Conservation (phyloP, 768 basidiomycete genomes). For the Pleurotus eryngii region DNA sequence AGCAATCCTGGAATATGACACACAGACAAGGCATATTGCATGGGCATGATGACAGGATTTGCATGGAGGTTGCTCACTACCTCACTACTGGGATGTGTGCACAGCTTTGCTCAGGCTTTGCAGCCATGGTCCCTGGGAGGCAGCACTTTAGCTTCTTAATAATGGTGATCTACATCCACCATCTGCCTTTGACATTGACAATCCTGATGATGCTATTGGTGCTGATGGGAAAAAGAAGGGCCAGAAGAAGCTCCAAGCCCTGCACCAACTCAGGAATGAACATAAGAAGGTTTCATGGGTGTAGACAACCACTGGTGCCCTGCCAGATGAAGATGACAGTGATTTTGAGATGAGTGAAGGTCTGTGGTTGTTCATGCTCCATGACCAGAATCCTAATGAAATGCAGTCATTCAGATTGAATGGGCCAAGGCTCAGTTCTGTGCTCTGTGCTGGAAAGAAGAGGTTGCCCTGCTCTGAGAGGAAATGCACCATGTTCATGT, state of each 20-base stretch:
- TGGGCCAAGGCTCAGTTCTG: too few species aligned
- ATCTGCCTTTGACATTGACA: not conserved
- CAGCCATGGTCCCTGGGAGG: slow-evolving; percentile 6
- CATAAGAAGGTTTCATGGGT: slow-evolving; percentile 2
- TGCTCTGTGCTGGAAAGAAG: too few species aligned
- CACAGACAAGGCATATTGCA: too few species aligned
- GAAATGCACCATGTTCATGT: too few species aligned
- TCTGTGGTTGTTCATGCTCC: too few species aligned
- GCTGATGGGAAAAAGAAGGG: not conserved
- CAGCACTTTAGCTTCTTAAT: not conserved
- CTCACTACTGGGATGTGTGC: slow-evolving; percentile 15
- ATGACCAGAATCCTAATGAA: too few species aligned
- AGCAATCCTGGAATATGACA: too few species aligned
- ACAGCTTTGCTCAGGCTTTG: slow-evolving; percentile 8
- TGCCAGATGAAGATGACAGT: not conserved
- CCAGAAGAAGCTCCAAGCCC: not conserved
- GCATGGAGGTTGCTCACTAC: slow-evolving; percentile 11
- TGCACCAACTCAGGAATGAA: not conserved
- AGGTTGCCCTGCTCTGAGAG: too few species aligned
- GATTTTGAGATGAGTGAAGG: too few species aligned
- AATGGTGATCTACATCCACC: slow-evolving; percentile 14
- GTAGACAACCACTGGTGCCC: not conserved
- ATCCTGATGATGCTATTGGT: not conserved
- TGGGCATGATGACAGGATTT: not conserved
- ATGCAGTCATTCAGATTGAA: too few species aligned